phyloP scores from a whole-genome alignment of 2,329 filamentous ascomycete genomes.

The Fusarium sp. region DNA sequence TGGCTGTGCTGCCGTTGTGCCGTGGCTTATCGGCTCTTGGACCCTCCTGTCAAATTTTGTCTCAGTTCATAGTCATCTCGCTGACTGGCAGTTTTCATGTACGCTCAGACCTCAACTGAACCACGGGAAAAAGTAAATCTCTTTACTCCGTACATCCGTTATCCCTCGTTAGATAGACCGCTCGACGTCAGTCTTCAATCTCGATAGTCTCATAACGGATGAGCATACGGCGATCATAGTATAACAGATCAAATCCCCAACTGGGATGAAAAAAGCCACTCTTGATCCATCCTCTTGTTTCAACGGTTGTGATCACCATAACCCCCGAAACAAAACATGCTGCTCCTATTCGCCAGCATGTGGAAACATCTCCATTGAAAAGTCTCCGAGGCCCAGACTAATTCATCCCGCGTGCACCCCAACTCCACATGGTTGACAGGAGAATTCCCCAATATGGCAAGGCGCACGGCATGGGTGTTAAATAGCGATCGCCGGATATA shows the following conservation, averaged over 20 bases:
- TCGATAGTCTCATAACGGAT: not conserved
- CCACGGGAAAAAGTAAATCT: not conserved
- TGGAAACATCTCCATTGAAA: slow-evolving; percentile 1
- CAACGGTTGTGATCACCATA: not conserved
- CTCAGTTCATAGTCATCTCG: not conserved
- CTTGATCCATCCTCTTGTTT: not conserved
- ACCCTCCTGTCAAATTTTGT: not conserved
- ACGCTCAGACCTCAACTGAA: not conserved
- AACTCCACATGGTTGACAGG: not conserved
- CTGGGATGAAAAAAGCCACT: not conserved
- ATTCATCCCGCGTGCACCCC: not conserved
- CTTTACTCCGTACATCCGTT: not conserved
- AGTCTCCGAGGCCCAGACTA: slow-evolving; percentile 6
- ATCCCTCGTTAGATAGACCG: not conserved
- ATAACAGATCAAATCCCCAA: not conserved
- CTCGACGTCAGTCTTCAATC: not conserved
- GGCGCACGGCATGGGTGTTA: not conserved
- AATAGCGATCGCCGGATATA: slow-evolving; percentile 30
- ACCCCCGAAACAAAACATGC: slow-evolving; percentile 5
- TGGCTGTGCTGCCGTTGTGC: not conserved
- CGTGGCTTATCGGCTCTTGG: not conserved
- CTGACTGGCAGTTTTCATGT: not conserved
- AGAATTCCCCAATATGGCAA: slow-evolving; percentile 9
- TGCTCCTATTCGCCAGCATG: not conserved
- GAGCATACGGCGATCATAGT: not conserved